Base-by-base conservation (phyloP, 176 grass and related monocot genomes). In the Triticum urartu region DNA sequence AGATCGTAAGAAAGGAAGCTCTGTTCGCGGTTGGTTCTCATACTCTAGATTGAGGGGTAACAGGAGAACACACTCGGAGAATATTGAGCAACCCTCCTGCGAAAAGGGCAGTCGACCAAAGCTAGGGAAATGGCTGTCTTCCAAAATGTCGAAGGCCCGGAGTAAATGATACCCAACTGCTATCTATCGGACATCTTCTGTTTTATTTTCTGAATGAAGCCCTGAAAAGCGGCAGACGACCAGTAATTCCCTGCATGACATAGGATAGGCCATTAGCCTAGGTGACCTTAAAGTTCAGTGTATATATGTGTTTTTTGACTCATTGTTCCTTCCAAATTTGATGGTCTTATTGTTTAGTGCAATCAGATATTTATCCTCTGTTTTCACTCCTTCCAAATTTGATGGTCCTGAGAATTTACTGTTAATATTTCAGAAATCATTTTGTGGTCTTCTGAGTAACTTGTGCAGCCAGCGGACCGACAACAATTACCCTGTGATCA, bases 1-100 rank as follows among this genome's bases (percentile, higher is more conserved):
- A 78, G 52, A 20, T 24, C 40, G 11, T 24, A 84, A 81, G 79
- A 88, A 86, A 35, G 78, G 86, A 74, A 24, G 67, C 52, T 87
- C 82, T 40, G 80, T 90, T 65, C 54, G 84, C 9, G 81, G 86
- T 50, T 90, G 72, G 89, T 91, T 98, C 79, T 91, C 84, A 10
- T 98, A 89, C 63, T 88, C 88, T 8, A 94, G 50, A 88, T 40
- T 92, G 77, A 91, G 73, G 67, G 70, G 77, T 33, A 84, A 79
- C 85, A 87, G 87, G 26, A 86, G 73, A 66, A 89, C 81, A 25
- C 77, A 87, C 14, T 84, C 85, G 10, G 84, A 89, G 60, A 65
- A 81, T 11, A 28, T 64, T 6, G 48, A 67, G 26, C 34, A 50
- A 78, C 12, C 18, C 56, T 84, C 76, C 72, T 40, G 4, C 48